These are phyloP conservation scores for Xylaria arbuscula DNA, from an alignment of 2,329 filamentous ascomycete genomes.

Conservation along the genomic window DNA sequence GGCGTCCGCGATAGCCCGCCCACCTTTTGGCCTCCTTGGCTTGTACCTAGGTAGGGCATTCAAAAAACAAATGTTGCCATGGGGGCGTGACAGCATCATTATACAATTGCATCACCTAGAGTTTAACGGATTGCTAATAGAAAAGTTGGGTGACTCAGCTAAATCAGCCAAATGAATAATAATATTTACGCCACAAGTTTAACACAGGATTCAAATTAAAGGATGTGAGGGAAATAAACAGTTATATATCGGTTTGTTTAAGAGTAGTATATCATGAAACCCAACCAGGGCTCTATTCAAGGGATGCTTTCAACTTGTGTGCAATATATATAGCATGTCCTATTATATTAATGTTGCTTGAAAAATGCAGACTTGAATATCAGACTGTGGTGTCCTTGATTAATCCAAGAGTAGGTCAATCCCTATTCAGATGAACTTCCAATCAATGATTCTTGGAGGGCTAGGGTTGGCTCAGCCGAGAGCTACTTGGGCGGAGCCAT, in stretches of 20 bases:
- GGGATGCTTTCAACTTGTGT: no score
- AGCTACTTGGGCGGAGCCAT: not conserved
- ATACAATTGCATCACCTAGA: not conserved
- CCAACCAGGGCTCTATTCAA: no score
- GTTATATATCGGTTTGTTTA: no score
- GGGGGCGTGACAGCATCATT: not conserved
- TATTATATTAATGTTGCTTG: no score
- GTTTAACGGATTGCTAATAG: not conserved
- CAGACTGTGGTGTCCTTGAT: not conserved
- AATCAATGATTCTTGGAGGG: not conserved
- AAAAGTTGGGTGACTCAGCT: not conserved
- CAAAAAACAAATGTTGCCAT: conserved; percentile 1
- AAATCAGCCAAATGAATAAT: not conserved
- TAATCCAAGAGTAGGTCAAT: no score
- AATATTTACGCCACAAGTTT: not conserved
- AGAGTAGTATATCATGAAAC: no score
- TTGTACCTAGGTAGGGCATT: not conserved
- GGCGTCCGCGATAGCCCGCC: conserved; percentile 10
- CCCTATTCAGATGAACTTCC: no score
- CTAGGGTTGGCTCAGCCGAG: not conserved
- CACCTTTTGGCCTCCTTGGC: conserved; percentile 15
- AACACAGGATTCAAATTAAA: no score
- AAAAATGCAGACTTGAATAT: not conserved
- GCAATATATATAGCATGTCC: no score
- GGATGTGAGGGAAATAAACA: no score